Percentiles rank a stretch among this genome's conserved stretches.
Evolutionary conservation across 2,329 filamentous ascomycete species (phyloP).

Genomic region (Fusarium sp.): DNA sequence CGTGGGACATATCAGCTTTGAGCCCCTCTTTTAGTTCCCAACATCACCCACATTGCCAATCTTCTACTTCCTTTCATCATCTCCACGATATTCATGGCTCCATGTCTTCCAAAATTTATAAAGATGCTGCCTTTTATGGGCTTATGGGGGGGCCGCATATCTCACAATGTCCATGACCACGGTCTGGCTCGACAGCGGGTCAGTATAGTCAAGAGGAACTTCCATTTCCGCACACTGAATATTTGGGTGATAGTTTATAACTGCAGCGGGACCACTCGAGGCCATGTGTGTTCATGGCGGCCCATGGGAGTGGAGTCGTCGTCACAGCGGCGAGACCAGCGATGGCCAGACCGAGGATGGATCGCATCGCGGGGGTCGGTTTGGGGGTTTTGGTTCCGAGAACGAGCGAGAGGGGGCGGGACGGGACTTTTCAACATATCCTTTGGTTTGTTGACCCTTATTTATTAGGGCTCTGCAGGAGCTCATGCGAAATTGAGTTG

Average conservation of each 20-base stretch:
- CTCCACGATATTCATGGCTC: neutral
- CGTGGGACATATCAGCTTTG: neutral
- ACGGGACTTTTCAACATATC: neutral
- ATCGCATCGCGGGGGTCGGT: neutral
- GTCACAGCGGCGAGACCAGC: neutral
- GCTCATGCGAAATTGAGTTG: neutral
- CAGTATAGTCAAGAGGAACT: neutral
- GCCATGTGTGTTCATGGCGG: neutral
- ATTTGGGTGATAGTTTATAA: neutral
- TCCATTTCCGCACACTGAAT: neutral
- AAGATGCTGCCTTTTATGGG: neutral
- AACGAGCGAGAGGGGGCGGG: neutral
- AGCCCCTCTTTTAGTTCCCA: neutral
- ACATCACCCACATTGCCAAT: neutral
- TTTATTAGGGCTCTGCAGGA: neutral
- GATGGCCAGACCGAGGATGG: neutral
- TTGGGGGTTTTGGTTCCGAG: neutral
- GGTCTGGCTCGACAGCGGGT: neutral
- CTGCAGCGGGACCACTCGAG: neutral
- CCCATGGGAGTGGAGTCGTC: neutral
- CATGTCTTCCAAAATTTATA: neutral
- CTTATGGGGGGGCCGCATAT: neutral
- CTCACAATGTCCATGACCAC: neutral
- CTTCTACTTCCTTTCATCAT: neutral
- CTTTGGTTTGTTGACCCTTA: neutral